These are phyloP conservation scores for Melaleuca quinquenervia DNA, from an alignment of 345 rosid species.

Conservation along the genomic window DNA sequence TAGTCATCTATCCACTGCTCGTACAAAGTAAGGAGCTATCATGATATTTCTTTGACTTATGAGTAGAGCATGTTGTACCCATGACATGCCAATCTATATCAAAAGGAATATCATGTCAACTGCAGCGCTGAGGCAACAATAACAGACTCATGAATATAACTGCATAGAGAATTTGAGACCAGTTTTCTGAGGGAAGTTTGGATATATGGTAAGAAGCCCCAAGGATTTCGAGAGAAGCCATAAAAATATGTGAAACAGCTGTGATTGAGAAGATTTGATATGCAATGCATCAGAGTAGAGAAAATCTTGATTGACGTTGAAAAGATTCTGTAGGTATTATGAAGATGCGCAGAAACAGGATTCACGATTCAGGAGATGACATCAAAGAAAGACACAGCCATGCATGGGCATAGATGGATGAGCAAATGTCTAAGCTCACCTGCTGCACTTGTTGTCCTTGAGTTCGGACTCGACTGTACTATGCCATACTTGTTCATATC, in stretches of 20 bases:
- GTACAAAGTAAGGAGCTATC: constrained; percentile 38
- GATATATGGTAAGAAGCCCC: not conserved
- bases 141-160: not conserved
- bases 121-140: not conserved
- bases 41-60: constrained; percentile 49
- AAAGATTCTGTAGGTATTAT: not conserved
- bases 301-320: not conserved
- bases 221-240: not conserved
- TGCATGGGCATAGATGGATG: not conserved
- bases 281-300: not conserved
- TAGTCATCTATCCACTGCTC: constrained; percentile 20
- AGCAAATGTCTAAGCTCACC: constrained; percentile 20
- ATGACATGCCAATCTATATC: constrained; percentile 35
- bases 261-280: not conserved
- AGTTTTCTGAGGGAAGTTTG: not conserved
- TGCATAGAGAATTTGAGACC: not conserved
- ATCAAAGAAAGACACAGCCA: not conserved
- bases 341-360: not conserved
- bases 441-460: constrained; percentile 10
- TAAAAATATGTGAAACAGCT: not conserved
- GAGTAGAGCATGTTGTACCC: constrained; percentile 41
- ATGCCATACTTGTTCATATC: constrained; percentile 43
- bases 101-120: not conserved
- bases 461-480: constrained; percentile 19
- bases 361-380: not conserved